These are phyloP conservation scores for Pythium plurisporium DNA, from an alignment of 352 stramenopile genomes.

Conservation along the genomic window DNA sequence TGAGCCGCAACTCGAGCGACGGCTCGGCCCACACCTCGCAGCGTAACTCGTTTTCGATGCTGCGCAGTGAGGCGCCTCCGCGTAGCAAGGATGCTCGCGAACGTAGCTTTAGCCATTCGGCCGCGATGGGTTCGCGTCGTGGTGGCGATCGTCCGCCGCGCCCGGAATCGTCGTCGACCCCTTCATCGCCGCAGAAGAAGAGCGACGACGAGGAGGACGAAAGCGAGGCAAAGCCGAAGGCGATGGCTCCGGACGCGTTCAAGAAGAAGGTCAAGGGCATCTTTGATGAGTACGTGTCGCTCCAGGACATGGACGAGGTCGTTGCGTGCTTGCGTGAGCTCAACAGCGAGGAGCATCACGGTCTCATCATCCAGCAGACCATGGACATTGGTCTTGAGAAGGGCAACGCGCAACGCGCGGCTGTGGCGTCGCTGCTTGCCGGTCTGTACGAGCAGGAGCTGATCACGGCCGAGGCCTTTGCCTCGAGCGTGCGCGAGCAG, in stretches of 20 bases:
- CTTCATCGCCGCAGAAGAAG: slow-evolving; percentile 30
- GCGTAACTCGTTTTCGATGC: slow-evolving; percentile 42
- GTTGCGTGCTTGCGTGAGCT: slow-evolving; percentile 50
- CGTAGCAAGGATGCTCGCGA: slow-evolving; percentile 33
- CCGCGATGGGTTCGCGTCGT: slow-evolving; percentile 20
- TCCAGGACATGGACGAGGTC: slow-evolving; percentile 82
- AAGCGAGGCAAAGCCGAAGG: neutral
- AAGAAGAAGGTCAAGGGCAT: slow-evolving; percentile 86
- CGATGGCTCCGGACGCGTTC: slow-evolving; percentile 49
- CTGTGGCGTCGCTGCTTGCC: slow-evolving; percentile 46
- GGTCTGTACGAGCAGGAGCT: slow-evolving; percentile 50
- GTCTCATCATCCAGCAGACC: slow-evolving; percentile 40
- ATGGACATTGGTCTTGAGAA: slow-evolving; percentile 73
- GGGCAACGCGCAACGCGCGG: slow-evolving; percentile 54
- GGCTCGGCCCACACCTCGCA: slow-evolving; percentile 14
- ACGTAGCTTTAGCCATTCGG: slow-evolving; percentile 53
- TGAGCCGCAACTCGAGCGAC: slow-evolving; percentile 18
- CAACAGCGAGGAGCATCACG: slow-evolving; percentile 43
- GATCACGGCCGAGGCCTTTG: slow-evolving; percentile 36
- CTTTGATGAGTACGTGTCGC: slow-evolving; percentile 81
- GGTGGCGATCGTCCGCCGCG: slow-evolving; percentile 12
- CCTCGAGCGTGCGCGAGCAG: slow-evolving; percentile 42
- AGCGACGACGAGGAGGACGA: slow-evolving; percentile 20
- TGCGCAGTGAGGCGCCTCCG: slow-evolving; percentile 10
- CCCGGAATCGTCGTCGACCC: slow-evolving; percentile 22